Conservation (phyloP, 495 filamentous ascomycete genomes). For the Sabuloglossum arenarium region DNA sequence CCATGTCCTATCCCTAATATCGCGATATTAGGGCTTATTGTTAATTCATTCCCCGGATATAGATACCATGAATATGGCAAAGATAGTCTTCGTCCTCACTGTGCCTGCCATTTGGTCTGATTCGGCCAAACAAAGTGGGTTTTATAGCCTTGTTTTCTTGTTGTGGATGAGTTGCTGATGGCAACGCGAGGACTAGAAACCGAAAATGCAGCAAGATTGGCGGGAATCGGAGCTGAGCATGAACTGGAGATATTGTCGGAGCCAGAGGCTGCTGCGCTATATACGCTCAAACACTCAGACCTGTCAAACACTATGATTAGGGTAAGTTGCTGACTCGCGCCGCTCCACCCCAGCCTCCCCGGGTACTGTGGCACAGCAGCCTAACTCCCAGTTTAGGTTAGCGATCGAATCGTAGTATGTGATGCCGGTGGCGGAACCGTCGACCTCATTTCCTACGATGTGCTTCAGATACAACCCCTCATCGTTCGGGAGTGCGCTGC, state of each 20-base stretch:
- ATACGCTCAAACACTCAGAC: slow-evolving; percentile 21
- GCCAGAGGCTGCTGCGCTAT: slow-evolving; percentile 39
- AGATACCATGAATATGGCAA: background rate
- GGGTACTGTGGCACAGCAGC: too few species aligned
- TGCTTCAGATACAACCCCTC: slow-evolving; percentile 26
- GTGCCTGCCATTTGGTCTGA: slow-evolving; percentile 25
- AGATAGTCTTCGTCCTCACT: background rate
- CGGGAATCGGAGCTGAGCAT: slow-evolving; percentile 27
- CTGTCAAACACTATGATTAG: background rate
- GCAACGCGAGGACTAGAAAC: slow-evolving; percentile 11
- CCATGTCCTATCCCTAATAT: background rate
- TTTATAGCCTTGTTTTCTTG: background rate
- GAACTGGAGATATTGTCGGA: slow-evolving; percentile 33
- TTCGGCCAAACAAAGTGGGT: slow-evolving; percentile 20
- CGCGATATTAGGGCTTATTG: background rate
- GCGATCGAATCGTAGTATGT: slow-evolving; percentile 29
- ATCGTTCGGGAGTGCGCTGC: slow-evolving; percentile 26
- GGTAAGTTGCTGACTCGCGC: background rate
- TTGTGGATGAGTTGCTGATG: background rate
- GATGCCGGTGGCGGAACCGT: slow-evolving; percentile 41
- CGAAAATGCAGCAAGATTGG: slow-evolving; percentile 21
- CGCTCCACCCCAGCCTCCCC: too few species aligned
- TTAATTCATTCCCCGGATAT: background rate
- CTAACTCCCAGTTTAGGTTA: slow-evolving; percentile 15
- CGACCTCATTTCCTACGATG: slow-evolving; percentile 29